Evolutionary conservation across 2,329 filamentous ascomycete genomes (phyloP).

Genomic region (Laburnicola sp.): DNA sequence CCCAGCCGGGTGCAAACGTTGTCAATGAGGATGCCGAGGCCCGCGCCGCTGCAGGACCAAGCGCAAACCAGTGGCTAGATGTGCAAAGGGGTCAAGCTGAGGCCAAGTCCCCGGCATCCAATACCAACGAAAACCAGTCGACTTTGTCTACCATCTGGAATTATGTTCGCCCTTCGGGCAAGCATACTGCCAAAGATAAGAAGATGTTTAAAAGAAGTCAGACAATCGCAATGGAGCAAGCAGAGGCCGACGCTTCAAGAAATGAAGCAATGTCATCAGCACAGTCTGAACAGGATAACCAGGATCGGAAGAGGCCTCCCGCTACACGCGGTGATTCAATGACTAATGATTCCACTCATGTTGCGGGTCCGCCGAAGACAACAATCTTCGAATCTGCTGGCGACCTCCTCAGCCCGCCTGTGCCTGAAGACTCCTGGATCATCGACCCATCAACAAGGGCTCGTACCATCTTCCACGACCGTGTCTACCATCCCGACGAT

Average conservation of each 20-base stretch:
- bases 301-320: constrained; percentile 49
- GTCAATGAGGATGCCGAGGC: constrained; percentile 65
- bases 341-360: constrained; percentile 50
- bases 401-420: constrained; percentile 85
- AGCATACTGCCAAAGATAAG: constrained; percentile 71
- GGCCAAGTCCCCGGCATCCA: constrained; percentile 18
- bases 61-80: constrained; percentile 38
- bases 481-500: constrained; percentile 89
- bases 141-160: constrained; percentile 64
- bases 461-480: constrained; percentile 93
- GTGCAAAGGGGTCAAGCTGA: constrained; percentile 31
- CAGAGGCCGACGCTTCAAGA: constrained; percentile 14
- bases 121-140: constrained; percentile 29
- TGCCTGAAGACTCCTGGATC: constrained; percentile 80
- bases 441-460: constrained; percentile 80
- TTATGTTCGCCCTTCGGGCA: constrained; percentile 69
- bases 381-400: constrained; percentile 95
- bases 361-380: constrained; percentile 79
- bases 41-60: constrained; percentile 47
- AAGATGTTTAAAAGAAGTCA: constrained; percentile 50
- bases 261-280: constrained; percentile 20
- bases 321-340: constrained; percentile 56
- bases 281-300: constrained; percentile 15
- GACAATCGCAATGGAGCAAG: constrained; percentile 29
- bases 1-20: constrained; percentile 68